Conservation (phyloP, 345 rosid genomes). For the Bruguiera gymnorhiza region DNA sequence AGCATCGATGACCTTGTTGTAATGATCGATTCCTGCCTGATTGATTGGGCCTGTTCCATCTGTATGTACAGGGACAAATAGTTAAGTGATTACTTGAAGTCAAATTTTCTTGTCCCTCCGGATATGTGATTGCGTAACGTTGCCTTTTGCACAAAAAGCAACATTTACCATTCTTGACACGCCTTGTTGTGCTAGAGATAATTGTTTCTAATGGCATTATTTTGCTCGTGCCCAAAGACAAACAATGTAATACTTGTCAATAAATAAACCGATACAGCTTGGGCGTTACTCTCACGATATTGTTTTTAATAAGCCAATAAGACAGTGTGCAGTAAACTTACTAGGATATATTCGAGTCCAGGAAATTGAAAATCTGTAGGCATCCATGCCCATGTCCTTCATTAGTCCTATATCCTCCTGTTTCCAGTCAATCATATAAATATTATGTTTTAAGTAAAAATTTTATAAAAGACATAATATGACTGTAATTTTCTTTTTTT, state of each 20-base stretch:
- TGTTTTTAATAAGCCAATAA: too few species aligned
- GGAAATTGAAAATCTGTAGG: constrained; percentile 83
- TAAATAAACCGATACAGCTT: background rate
- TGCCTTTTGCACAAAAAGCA: too few species aligned
- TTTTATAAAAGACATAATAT: too few species aligned
- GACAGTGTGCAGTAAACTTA: constrained; percentile 18
- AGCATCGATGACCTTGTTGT: constrained; percentile 75
- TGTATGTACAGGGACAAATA: background rate
- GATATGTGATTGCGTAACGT: too few species aligned
- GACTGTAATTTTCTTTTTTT: too few species aligned
- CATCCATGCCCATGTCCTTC: constrained; percentile 96
- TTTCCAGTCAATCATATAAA: constrained; percentile 8
- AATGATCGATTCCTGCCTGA: constrained; percentile 88
- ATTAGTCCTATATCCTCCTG: constrained; percentile 88
- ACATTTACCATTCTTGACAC: background rate
- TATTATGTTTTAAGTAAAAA: too few species aligned
- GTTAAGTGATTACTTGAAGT: background rate
- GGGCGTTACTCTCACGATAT: too few species aligned
- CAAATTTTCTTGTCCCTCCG: too few species aligned
- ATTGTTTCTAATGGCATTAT: background rate
- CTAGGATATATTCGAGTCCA: constrained; percentile 94
- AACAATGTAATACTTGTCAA: background rate
- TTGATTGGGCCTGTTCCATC: constrained; percentile 83
- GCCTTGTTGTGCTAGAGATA: background rate
- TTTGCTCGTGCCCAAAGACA: background rate